Evolutionary conservation across 108 stramenopile species (phyloP), one percentile per base, ranked within the genome.

Genomic region (Asterionellopsis glacialis): DNA sequence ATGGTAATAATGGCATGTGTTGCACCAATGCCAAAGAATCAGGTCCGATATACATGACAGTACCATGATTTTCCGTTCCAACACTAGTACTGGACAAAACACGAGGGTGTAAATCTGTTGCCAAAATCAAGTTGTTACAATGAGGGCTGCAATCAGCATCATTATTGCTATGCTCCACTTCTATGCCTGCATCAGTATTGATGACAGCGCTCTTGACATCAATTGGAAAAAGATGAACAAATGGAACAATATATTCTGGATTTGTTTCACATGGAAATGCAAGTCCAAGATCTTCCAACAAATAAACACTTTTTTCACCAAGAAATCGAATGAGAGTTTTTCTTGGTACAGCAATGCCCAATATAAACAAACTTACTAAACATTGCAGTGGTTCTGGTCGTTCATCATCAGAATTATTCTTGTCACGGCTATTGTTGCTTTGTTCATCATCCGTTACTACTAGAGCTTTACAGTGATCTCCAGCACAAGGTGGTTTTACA

Each of bases 31-130:
- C 85, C 60, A 92, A 43, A 0, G 85, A 87, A 65, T 92, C 90
- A 25, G 90, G 86, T 26, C 90, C 87, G 63, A 92, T 87, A 69
- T 92, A 92, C 87, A 88, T 88, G 52, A 92, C 90, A 13, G 81
- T 60, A 16, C 73, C 72, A 42, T 83, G 74, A 11, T 69, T 70
- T 19, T 54, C 25, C 6, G 49, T 48, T 39, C 64, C 75, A 9
- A 74, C 51, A 1, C 76, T 73, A 14, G 86, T 82, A 43, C 61
- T 52, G 23, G 73, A 76, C 40, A 91, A 64, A 1, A 85, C 84
- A 21, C 48, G 69, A 12, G 90, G 90, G 68, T 92, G 87, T 43
- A 85, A 75, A 74, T 92, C 90, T 38, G 90, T 92, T 51, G 79
- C 83, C 19, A 85, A 23, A 1, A 70, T 55, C 39, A 80, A 24